Evolutionary conservation across 2,329 filamentous ascomycete genomes (phyloP).

Genomic region (Fusarium pseudocircinatum): DNA sequence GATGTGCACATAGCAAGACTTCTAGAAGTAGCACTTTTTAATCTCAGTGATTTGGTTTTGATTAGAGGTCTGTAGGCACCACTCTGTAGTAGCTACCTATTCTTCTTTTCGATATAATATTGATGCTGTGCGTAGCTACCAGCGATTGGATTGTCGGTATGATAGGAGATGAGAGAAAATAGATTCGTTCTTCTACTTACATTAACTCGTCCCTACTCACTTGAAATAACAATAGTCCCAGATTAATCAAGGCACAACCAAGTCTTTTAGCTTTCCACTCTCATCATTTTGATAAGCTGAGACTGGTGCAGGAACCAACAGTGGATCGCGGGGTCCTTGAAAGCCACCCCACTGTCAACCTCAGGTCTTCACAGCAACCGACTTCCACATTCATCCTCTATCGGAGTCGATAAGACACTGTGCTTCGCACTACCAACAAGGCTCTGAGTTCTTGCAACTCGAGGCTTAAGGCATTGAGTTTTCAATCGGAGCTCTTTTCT

Average conservation of each 20-base stretch:
- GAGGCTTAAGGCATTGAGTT: not conserved
- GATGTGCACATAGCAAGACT: not conserved
- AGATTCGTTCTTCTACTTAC: not conserved
- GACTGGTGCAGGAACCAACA: constrained; percentile 22
- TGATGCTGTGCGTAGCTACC: not conserved
- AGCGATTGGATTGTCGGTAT: not conserved
- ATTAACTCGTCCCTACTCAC: not conserved
- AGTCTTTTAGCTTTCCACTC: not conserved
- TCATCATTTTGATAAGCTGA: not conserved
- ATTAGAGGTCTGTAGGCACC: not conserved
- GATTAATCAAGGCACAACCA: too few species aligned
- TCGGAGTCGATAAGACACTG: not conserved
- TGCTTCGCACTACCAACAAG: not conserved
- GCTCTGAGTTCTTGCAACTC: not conserved
- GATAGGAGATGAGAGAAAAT: not conserved
- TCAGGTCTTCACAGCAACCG: constrained; percentile 17
- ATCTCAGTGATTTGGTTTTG: not conserved
- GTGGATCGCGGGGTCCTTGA: constrained; percentile 28
- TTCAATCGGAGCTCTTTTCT: not conserved
- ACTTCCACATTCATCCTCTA: constrained; percentile 3
- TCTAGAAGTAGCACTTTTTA: not conserved
- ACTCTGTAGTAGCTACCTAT: not conserved
- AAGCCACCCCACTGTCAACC: constrained; percentile 29
- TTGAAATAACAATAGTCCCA: not conserved
- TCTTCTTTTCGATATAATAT: not conserved